A percentile compares a stretch with the other conserved stretches of the same genome.
phyloP scores from a whole-genome alignment of 805 yeast species.

The Isabelozyma gotoi region DNA sequence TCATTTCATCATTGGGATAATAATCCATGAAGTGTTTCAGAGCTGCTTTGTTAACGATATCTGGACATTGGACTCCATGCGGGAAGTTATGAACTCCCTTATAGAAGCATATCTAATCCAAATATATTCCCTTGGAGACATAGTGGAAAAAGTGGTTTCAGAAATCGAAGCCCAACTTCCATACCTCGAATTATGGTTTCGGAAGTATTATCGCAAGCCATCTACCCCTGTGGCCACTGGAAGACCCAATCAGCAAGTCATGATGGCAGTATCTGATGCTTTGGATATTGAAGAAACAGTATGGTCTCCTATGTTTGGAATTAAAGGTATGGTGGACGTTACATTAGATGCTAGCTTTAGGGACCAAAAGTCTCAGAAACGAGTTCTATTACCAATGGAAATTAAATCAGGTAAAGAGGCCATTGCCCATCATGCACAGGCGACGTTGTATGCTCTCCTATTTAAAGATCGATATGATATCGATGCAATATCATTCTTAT shows the following conservation, averaged over 20 bases:
- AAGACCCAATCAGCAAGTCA: slow-evolving; percentile 28
- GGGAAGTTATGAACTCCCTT: slow-evolving; percentile 34
- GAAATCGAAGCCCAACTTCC: slow-evolving; percentile 49
- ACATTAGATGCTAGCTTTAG: slow-evolving; percentile 63
- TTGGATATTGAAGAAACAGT: slow-evolving; percentile 88
- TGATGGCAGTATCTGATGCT: slow-evolving; percentile 58
- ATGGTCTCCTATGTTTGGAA: slow-evolving; percentile 88
- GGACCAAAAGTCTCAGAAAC: slow-evolving; percentile 18
- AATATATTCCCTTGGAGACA: slow-evolving; percentile 56
- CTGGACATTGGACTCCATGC: slow-evolving; percentile 40
- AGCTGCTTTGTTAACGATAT: slow-evolving; percentile 42
- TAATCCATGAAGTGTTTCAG: slow-evolving; percentile 78
- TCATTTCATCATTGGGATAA: slow-evolving; percentile 77
- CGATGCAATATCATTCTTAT: slow-evolving; percentile 60
- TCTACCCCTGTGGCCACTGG: slow-evolving; percentile 21
- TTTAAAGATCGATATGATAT: slow-evolving; percentile 77
- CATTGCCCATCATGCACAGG: slow-evolving; percentile 80
- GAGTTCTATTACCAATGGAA: slow-evolving; percentile 74
- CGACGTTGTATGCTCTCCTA: slow-evolving; percentile 75
- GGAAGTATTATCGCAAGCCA: slow-evolving; percentile 37
- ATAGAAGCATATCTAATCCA: slow-evolving; percentile 45
- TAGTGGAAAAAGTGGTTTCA: slow-evolving; percentile 39
- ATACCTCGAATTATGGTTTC: slow-evolving; percentile 54
- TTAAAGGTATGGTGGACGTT: slow-evolving; percentile 87
- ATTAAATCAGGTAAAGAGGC: slow-evolving; percentile 80